Evolutionary conservation across 2,329 filamentous ascomycete genomes (phyloP).

Genomic region (Ophiosphaerella korrae): DNA sequence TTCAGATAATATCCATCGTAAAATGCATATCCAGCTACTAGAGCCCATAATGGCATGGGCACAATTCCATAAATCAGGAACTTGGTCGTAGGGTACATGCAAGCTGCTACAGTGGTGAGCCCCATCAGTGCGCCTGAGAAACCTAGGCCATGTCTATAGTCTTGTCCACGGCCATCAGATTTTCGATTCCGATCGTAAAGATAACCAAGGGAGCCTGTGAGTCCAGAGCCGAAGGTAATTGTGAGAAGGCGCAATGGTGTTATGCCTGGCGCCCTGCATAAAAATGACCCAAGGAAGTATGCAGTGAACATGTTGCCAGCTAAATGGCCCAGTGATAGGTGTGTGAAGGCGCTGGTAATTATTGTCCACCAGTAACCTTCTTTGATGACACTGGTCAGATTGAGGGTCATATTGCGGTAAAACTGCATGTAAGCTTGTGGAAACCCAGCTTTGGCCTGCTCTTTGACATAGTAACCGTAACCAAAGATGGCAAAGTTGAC

Average conservation of each 20-base stretch:
- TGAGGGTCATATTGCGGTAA: constrained; percentile 42
- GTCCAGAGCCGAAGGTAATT: constrained; percentile 38
- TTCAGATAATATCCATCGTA: constrained; percentile 49
- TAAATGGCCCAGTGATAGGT: constrained; percentile 44
- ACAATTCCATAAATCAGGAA: constrained; percentile 48
- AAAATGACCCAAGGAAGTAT: constrained; percentile 42
- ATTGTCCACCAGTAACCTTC: constrained; percentile 45
- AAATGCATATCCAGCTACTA: constrained; percentile 43
- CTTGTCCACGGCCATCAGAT: constrained; percentile 3
- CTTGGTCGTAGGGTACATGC: constrained; percentile 41
- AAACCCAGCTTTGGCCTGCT: constrained; percentile 25
- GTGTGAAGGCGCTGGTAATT: constrained; percentile 49
- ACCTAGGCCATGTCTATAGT: constrained; percentile 20
- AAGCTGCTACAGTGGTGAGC: constrained; percentile 46
- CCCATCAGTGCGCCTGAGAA: constrained; percentile 53
- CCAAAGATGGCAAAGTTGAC: constrained; percentile 49
- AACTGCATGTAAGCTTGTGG: constrained; percentile 16
- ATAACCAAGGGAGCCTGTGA: constrained; percentile 28
- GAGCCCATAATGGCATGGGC: constrained; percentile 47
- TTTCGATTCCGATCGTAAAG: constrained; percentile 17
- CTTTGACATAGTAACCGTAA: constrained; percentile 44
- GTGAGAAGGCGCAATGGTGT: constrained; percentile 27
- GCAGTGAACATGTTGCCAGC: constrained; percentile 51
- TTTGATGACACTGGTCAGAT: constrained; percentile 27
- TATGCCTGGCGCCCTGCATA: constrained; percentile 40